Evolutionary conservation across 768 basidiomycete genomes (phyloP).

Genomic region (Fibroporia radiculosa): DNA sequence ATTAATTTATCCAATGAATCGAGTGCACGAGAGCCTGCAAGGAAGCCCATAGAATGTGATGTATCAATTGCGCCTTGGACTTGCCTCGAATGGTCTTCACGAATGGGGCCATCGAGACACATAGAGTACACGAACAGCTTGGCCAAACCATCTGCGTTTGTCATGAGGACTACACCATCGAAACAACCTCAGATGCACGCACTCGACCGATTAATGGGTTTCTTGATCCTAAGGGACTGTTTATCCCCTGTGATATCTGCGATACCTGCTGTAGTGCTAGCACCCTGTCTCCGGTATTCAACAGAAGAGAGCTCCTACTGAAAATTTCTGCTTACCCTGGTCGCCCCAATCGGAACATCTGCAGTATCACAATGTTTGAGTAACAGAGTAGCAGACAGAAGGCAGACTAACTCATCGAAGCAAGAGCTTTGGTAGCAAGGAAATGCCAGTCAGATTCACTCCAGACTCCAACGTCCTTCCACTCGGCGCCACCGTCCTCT

Average conservation of each 20-base stretch:
- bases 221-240: slow-evolving; percentile 59
- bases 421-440: slow-evolving; percentile 74
- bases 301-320: no score
- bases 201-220: slow-evolving; percentile 59
- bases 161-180: not conserved
- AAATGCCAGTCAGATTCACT: slow-evolving; percentile 76
- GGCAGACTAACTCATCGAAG: slow-evolving; percentile 51
- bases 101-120: slow-evolving; percentile 67
- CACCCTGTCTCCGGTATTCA: slow-evolving; percentile 49
- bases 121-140: slow-evolving; percentile 87
- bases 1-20: slow-evolving; percentile 83
- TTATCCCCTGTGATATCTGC: slow-evolving; percentile 59
- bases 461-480: slow-evolving; percentile 89
- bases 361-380: not conserved
- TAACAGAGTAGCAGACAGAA: not conserved
- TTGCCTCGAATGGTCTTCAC: slow-evolving; percentile 26
- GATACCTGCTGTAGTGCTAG: slow-evolving; percentile 58
- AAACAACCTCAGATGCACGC: slow-evolving; percentile 14
- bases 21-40: slow-evolving; percentile 82
- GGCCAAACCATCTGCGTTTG: slow-evolving; percentile 58
- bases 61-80: slow-evolving; percentile 7
- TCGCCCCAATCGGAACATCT: slow-evolving; percentile 71
- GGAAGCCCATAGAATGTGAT: slow-evolving; percentile 27
- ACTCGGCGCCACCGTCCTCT: slow-evolving; percentile 46
- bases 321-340: slow-evolving; percentile 36